Percentiles rank a stretch among this genome's conserved stretches.
Conservation (phyloP, 2,329 filamentous ascomycete genomes). For the Cucurbitaria berberidis region DNA sequence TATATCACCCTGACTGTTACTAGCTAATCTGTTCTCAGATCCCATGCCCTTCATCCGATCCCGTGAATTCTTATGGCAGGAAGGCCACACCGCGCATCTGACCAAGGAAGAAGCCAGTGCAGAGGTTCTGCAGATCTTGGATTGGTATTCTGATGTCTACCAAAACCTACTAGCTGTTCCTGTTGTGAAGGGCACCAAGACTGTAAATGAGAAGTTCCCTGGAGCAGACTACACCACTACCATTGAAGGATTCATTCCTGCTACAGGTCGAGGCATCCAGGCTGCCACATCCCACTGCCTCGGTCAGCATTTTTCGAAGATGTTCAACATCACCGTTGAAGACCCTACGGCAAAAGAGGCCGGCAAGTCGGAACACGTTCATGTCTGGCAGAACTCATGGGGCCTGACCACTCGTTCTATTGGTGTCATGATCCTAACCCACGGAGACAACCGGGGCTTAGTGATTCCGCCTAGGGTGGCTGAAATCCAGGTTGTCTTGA, state of each 20-base stretch:
- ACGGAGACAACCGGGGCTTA: constrained; percentile 93
- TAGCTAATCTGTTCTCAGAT: constrained; percentile 16
- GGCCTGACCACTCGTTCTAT: constrained; percentile 96
- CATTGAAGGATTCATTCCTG: constrained; percentile 94
- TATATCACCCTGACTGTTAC: constrained; percentile 45
- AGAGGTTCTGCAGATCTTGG: constrained; percentile 91
- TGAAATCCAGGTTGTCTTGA: constrained; percentile 82
- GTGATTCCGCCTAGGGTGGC: constrained; percentile 91
- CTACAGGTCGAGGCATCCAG: constrained; percentile 95
- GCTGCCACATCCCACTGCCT: constrained; percentile 93
- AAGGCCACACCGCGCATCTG: constrained; percentile 91
- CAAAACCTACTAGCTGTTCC: constrained; percentile 93
- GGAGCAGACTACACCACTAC: constrained; percentile 97
- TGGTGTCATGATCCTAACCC: constrained; percentile 98
- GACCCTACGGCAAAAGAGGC: constrained; percentile 73
- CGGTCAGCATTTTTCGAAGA: constrained; percentile 98
- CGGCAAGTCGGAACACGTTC: constrained; percentile 70
- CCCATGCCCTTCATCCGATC: constrained; percentile 79
- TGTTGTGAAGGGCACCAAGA: constrained; percentile 92
- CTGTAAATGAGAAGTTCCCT: constrained; percentile 97
- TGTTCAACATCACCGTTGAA: constrained; percentile 98
- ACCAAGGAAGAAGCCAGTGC: constrained; percentile 80
- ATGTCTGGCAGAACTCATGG: constrained; percentile 99
- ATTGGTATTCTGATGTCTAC: constrained; percentile 90
- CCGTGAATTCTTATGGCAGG: constrained; percentile 97